Percentiles rank a stretch among this genome's conserved stretches.
These are phyloP conservation scores for Microdochium trichocladiopsis DNA, from an alignment of 2,329 filamentous ascomycete genomes.

Conservation along the genomic window DNA sequence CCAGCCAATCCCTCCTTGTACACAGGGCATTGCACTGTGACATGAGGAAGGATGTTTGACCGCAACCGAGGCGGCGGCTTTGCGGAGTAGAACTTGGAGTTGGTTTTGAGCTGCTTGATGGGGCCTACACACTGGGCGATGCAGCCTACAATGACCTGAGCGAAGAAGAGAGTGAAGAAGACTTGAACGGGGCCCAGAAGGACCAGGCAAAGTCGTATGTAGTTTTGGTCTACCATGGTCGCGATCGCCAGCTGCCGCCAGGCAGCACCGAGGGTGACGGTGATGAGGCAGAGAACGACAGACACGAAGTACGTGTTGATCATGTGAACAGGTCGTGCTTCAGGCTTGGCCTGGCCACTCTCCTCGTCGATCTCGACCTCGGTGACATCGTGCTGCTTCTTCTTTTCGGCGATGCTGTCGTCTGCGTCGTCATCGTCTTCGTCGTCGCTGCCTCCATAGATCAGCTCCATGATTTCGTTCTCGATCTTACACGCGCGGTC, in stretches of 20 bases:
- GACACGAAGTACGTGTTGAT: conserved; percentile 64
- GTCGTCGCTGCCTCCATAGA: conserved; percentile 56
- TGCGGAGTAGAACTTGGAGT: conserved; percentile 79
- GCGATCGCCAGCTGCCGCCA: conserved; percentile 65
- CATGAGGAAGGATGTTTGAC: conserved; percentile 53
- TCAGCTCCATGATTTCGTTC: conserved; percentile 68
- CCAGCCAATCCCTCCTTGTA: conserved; percentile 75
- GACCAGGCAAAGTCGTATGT: conserved; percentile 56
- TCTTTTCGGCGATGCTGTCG: conserved; percentile 20
- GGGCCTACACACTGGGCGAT: conserved; percentile 71
- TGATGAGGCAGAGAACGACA: conserved; percentile 59
- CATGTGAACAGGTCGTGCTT: conserved; percentile 60
- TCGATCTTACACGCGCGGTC: conserved; percentile 66
- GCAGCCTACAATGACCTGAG: conserved; percentile 70
- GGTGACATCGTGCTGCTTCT: conserved; percentile 31
- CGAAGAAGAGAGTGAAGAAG: conserved; percentile 79
- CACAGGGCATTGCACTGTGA: conserved; percentile 80
- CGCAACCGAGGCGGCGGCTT: conserved; percentile 57
- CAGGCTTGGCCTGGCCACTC: conserved; percentile 58
- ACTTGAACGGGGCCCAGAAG: conserved; percentile 63
- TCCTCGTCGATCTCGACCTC: conserved; percentile 63
- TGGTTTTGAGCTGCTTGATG: conserved; percentile 62
- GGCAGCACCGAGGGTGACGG: conserved; percentile 60
- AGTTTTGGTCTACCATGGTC: conserved; percentile 56
- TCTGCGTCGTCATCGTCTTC: conserved; percentile 42